phyloP scores from a whole-genome alignment of 2,329 filamentous ascomycete genomes.

The Lasiodiplodia gonubiensis region DNA sequence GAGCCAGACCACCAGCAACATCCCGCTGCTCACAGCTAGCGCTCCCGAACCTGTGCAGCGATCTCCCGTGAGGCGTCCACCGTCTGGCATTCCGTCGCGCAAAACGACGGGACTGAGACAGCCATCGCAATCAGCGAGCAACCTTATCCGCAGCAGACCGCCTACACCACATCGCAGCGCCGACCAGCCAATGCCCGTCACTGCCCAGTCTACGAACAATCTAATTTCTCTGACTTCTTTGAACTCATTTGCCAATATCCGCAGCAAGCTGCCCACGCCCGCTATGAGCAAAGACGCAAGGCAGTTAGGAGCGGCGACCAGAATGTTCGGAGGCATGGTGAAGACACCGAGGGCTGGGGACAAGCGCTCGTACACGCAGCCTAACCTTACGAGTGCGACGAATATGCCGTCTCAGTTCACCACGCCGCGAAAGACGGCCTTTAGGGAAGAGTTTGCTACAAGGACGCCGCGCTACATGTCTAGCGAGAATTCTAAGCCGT shows the following conservation, averaged over 20 bases:
- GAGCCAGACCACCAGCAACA: conserved; percentile 24
- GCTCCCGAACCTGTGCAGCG: neutral
- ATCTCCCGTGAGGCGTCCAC: neutral
- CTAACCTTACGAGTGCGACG: conserved; percentile 12
- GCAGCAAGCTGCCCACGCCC: conserved; percentile 8
- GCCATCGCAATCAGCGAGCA: conserved; percentile 17
- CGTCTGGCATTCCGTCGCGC: neutral
- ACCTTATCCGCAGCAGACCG: conserved; percentile 12
- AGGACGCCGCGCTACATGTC: conserved; percentile 10
- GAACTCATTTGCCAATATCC: neutral
- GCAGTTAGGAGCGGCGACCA: neutral
- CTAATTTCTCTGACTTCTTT: neutral
- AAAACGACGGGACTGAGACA: neutral
- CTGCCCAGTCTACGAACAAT: neutral
- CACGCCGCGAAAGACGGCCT: conserved; percentile 16
- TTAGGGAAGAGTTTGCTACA: conserved; percentile 20
- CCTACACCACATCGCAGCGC: conserved; percentile 15
- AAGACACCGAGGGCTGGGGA: neutral
- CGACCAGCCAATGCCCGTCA: neutral
- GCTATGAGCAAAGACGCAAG: neutral
- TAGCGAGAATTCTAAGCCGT: conserved; percentile 9
- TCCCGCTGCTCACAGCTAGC: neutral
- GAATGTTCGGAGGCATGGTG: conserved; percentile 13
- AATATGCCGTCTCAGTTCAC: neutral
- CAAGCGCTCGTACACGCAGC: conserved; percentile 22